Conservation (phyloP, 2,329 filamentous ascomycete species). For the Neopestalotiopsis rosae region DNA sequence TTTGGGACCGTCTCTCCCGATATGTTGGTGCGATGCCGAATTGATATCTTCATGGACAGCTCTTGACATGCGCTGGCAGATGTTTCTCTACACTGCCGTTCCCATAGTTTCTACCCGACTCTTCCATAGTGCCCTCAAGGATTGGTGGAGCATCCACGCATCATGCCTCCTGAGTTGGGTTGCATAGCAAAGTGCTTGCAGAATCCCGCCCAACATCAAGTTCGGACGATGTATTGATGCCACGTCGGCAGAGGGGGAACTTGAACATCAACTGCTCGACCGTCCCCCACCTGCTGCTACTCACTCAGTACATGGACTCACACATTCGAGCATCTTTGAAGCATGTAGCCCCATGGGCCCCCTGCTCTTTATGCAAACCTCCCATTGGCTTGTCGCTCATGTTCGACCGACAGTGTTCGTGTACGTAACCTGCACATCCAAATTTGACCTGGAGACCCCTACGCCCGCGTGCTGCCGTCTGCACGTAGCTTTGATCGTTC, state of each 20-base stretch:
- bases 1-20: conserved; percentile 3
- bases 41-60: conserved; percentile 20
- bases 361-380: background rate
- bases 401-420: conserved; percentile 1
- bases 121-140: conserved; percentile 25
- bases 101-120: conserved; percentile 33
- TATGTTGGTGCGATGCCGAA: conserved; percentile 20
- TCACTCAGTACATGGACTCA: conserved; percentile 21
- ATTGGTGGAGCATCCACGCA: conserved; percentile 37
- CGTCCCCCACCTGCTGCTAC: conserved; percentile 33
- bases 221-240: conserved; percentile 36
- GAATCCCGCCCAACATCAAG: conserved; percentile 10
- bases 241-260: conserved; percentile 36
- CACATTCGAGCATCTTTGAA: conserved; percentile 20
- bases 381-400: conserved; percentile 16
- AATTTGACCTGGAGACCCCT: conserved; percentile 20
- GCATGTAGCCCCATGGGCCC: conserved; percentile 11
- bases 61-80: conserved; percentile 29
- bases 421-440: conserved; percentile 17
- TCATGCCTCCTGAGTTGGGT: conserved; percentile 37
- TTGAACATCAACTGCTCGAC: conserved; percentile 33
- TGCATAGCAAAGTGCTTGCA: conserved; percentile 33
- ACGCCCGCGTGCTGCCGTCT: conserved; percentile 29
- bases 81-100: conserved; percentile 33
- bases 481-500: conserved; percentile 34